These are phyloP conservation scores for Immersiporthe knoxdaviesiana DNA, from an alignment of 2,329 filamentous ascomycete species.

Conservation along the genomic window DNA sequence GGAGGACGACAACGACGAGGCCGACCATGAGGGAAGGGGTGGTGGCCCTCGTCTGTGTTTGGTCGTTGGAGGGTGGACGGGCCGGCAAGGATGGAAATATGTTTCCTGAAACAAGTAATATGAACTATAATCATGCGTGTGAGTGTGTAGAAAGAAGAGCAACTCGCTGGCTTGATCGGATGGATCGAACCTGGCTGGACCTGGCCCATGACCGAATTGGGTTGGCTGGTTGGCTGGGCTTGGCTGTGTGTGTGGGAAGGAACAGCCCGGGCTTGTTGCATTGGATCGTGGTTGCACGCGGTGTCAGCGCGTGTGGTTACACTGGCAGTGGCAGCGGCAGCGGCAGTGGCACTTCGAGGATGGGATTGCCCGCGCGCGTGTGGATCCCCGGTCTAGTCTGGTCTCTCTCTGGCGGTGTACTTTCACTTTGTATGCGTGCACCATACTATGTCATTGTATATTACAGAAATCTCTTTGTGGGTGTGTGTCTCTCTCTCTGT, in stretches of 20 bases:
- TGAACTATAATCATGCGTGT: too few relatives aligned
- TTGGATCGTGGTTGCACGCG: background rate
- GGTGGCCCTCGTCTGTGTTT: background rate
- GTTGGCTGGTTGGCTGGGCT: too few relatives aligned
- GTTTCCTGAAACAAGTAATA: background rate
- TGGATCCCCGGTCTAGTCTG: background rate
- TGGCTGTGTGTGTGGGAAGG: constrained; percentile 12
- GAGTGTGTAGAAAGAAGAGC: too few relatives aligned
- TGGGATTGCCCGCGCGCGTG: background rate
- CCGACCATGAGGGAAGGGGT: background rate
- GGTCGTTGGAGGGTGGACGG: background rate
- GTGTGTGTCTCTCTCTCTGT: too few relatives aligned
- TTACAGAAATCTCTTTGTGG: too few relatives aligned
- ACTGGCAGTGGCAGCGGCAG: background rate
- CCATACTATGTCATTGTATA: background rate
- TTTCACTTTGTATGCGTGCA: background rate
- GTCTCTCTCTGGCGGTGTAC: background rate
- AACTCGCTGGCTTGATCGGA: background rate
- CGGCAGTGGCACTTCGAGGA: background rate
- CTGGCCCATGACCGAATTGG: background rate
- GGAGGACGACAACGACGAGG: background rate
- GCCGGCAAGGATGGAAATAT: background rate
- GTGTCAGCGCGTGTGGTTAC: background rate
- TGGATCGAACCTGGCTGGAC: background rate
- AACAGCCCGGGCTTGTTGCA: background rate